Percentiles rank a stretch among this genome's conserved stretches.
Evolutionary conservation across 805 yeast species (phyloP).

Genomic region (Nakazawaea wyomingensis): DNA sequence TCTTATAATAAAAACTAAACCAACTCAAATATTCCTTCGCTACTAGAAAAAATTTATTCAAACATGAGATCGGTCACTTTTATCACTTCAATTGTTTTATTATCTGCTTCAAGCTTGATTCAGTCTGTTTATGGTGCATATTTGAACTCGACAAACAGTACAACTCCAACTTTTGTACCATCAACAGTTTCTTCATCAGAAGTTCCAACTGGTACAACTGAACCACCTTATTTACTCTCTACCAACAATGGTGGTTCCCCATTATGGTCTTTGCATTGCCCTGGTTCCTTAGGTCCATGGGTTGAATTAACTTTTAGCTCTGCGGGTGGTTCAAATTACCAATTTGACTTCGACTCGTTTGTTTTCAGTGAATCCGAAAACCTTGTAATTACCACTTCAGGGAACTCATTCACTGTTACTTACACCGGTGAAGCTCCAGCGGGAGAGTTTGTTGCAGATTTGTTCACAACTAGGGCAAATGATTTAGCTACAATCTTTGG

Average conservation of each 20-base stretch:
- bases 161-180: neutral
- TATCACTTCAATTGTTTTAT: constrained; percentile 10
- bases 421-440: constrained; percentile 10
- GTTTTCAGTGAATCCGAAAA: constrained; percentile 3
- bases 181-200: neutral
- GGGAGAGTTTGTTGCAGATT: constrained; percentile 9
- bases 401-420: constrained; percentile 10
- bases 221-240: constrained; percentile 8
- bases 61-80: constrained; percentile 6
- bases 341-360: constrained; percentile 8
- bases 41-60: neutral
- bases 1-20: neutral
- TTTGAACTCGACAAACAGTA: constrained; percentile 5
- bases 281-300: constrained; percentile 12
- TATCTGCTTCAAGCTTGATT: constrained; percentile 6
- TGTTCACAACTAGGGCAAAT: constrained; percentile 6
- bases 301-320: constrained; percentile 10
- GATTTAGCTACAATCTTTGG: constrained; percentile 2
- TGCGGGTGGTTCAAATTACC: constrained; percentile 10
- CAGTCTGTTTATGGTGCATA: constrained; percentile 7
- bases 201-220: neutral
- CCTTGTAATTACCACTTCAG: constrained; percentile 1
- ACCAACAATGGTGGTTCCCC: constrained; percentile 10
- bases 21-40: constrained; percentile 8
- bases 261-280: constrained; percentile 12